Evolutionary conservation across 768 basidiomycete genomes (phyloP).

Genomic region (Agaricus sinodeliciosus): DNA sequence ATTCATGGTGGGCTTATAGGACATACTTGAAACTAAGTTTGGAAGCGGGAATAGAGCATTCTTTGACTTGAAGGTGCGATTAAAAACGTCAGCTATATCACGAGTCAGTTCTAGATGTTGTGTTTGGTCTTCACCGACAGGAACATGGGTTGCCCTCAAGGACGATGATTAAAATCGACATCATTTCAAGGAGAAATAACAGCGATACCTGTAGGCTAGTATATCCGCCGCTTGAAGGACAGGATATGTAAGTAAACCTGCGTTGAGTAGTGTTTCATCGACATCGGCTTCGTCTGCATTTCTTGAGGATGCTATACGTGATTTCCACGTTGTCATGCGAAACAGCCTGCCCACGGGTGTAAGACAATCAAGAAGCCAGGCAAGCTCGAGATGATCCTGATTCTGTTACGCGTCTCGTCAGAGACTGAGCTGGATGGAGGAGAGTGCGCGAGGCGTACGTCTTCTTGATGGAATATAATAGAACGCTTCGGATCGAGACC

Average conservation of each 20-base stretch:
- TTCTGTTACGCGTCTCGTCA: conserved; percentile 42
- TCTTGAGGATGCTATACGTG: conserved; percentile 64
- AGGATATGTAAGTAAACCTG: conserved; percentile 88
- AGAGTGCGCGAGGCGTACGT: conserved; percentile 42
- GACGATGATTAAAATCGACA: neutral
- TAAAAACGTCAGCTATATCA: conserved; percentile 80
- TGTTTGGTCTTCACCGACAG: conserved; percentile 93
- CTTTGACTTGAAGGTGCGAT: conserved; percentile 48
- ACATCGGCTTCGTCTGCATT: conserved; percentile 76
- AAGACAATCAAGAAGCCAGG: conserved; percentile 86
- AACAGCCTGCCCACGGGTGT: conserved; percentile 77
- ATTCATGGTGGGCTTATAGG: neutral
- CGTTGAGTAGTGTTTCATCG: conserved; percentile 75
- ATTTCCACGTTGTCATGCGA: conserved; percentile 97
- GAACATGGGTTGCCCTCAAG: conserved; percentile 80
- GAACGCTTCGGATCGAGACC: conserved; percentile 76
- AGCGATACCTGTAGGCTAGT: conserved; percentile 64
- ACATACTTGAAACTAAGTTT: conserved; percentile 65
- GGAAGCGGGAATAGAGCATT: conserved; percentile 68
- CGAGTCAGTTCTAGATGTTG: conserved; percentile 90
- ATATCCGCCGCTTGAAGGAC: conserved; percentile 93
- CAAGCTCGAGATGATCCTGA: conserved; percentile 75
- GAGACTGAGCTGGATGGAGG: neutral
- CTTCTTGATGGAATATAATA: conserved; percentile 82
- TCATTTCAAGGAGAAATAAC: conserved; percentile 12